Evolutionary conservation across 2,329 filamentous ascomycete genomes (phyloP).

Genomic region (Nemania abortiva): DNA sequence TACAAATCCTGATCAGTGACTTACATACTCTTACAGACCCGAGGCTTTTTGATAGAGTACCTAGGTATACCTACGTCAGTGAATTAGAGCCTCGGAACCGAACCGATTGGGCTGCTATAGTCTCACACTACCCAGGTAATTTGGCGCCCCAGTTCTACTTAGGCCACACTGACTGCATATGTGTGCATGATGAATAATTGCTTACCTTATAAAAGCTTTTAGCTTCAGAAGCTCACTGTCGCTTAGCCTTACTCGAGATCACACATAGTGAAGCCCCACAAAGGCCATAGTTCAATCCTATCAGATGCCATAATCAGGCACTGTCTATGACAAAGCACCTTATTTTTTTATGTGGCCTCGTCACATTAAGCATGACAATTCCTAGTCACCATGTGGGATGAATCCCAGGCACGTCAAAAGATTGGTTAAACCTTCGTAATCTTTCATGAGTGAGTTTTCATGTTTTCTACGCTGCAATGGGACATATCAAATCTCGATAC

Average conservation of each 20-base stretch:
- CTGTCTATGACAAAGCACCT: slow-evolving; percentile 31
- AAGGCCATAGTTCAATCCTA: neutral
- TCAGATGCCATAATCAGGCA: slow-evolving; percentile 22
- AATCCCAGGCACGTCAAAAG: neutral
- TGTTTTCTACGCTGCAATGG: neutral
- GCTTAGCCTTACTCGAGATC: neutral
- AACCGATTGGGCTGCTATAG: slow-evolving; percentile 32
- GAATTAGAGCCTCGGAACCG: slow-evolving; percentile 12
- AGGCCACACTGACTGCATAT: neutral
- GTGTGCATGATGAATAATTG: slow-evolving; percentile 28
- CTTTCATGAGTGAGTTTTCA: neutral
- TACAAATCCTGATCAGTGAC: slow-evolving; percentile 18
- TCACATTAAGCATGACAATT: neutral
- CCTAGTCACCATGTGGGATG: neutral
- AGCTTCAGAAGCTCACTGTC: slow-evolving; percentile 11
- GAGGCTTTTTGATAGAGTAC: neutral
- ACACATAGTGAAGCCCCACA: slow-evolving; percentile 11
- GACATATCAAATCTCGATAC: neutral
- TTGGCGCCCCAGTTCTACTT: slow-evolving; percentile 1
- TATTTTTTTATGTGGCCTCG: neutral
- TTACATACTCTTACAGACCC: neutral
- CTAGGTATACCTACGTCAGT: neutral
- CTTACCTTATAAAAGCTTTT: slow-evolving; percentile 20
- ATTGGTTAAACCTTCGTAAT: slow-evolving; percentile 9
- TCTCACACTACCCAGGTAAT: slow-evolving; percentile 4